Conservation (phyloP, 1,284 basidiomycete species). For the Boletus hoseneyae region DNA sequence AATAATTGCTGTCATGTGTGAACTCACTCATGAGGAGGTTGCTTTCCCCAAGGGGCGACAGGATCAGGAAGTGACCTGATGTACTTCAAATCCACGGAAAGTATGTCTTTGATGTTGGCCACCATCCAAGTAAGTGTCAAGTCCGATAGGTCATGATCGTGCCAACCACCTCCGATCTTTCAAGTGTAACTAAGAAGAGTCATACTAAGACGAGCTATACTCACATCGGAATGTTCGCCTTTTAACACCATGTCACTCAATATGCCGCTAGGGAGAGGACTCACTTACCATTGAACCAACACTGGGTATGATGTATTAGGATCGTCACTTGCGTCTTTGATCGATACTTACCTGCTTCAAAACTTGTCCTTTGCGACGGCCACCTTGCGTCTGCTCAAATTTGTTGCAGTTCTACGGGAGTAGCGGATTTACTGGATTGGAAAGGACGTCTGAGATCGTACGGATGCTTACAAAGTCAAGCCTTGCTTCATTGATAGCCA, state of each 20-base stretch:
- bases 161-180: constrained; percentile 67
- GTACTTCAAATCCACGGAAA: constrained; percentile 57
- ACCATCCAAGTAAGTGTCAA: constrained; percentile 66
- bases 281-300: constrained; percentile 62
- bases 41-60: constrained; percentile 56
- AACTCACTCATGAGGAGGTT: constrained; percentile 57
- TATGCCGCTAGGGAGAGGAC: not conserved
- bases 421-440: not conserved
- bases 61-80: constrained; percentile 48
- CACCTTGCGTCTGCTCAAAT: constrained; percentile 56
- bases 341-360: constrained; percentile 51
- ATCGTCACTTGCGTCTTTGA: not conserved
- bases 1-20: not conserved
- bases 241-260: constrained; percentile 1
- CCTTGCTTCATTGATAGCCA: constrained; percentile 63
- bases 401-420: constrained; percentile 52
- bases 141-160: constrained; percentile 65
- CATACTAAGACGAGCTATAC: constrained; percentile 10
- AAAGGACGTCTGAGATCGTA: not conserved
- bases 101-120: constrained; percentile 50
- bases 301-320: constrained; percentile 36
- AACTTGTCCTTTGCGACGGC: constrained; percentile 51
- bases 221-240: constrained; percentile 64
- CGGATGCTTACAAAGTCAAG: constrained; percentile 56
- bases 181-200: constrained; percentile 4